Conservation (phyloP, 2,329 filamentous ascomycete species). For the Dactylellina sp. region DNA sequence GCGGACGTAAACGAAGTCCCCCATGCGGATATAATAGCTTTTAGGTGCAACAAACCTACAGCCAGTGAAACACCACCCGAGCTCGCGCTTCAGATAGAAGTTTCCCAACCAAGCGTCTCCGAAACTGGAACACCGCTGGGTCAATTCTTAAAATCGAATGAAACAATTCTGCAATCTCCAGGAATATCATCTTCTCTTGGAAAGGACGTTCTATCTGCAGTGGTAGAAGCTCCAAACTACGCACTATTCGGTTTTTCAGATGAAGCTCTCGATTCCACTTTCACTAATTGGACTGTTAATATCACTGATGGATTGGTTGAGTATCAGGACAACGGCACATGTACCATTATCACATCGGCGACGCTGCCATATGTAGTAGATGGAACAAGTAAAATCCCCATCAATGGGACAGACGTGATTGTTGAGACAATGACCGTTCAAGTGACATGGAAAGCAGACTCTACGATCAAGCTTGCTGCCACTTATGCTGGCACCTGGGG, state of each 20-base stretch:
- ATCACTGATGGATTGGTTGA: conserved; percentile 2
- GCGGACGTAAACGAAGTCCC: no score
- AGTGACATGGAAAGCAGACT: conserved; percentile 12
- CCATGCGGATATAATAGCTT: no score
- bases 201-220: conserved; percentile 6
- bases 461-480: neutral
- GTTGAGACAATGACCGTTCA: no score
- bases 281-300: conserved; percentile 4
- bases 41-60: no score
- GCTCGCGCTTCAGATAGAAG: no score
- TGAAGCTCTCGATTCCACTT: conserved; percentile 1
- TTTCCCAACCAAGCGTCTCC: no score
- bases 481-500: conserved; percentile 10
- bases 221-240: conserved; percentile 3
- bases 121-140: conserved; percentile 3
- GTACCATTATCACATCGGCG: conserved; percentile 6
- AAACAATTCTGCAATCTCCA: neutral
- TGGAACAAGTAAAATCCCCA: conserved; percentile 9
- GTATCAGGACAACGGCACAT: conserved; percentile 11
- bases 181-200: conserved; percentile 1
- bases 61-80: no score
- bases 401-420: conserved; percentile 9
- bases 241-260: conserved; percentile 6
- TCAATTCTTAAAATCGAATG: conserved; percentile 3
- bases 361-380: neutral